Percentiles rank a stretch among this genome's conserved stretches.
Conservation (phyloP, 345 rosid genomes). For the Dovyalis caffra region DNA sequence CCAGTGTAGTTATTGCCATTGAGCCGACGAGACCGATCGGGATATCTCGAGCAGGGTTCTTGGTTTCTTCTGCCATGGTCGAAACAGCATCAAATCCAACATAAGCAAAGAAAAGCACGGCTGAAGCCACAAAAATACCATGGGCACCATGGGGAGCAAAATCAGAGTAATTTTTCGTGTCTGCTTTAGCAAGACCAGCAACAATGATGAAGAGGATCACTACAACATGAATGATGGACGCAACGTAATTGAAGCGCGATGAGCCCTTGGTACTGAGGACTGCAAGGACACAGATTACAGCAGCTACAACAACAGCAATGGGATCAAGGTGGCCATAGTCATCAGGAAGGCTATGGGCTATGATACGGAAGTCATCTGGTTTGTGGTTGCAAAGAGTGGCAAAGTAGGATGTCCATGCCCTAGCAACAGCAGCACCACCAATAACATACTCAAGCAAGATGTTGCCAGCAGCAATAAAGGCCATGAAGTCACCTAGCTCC, state of each 20-base stretch:
- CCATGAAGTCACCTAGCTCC: slow-evolving; percentile 5
- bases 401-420: slow-evolving; percentile 6
- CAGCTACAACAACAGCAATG: neutral
- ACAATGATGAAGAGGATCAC: slow-evolving; percentile 2
- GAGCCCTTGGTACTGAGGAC: slow-evolving; percentile 1
- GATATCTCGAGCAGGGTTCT: neutral
- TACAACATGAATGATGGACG: neutral
- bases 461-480: slow-evolving; percentile 5
- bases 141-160: neutral
- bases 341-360: neutral
- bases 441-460: slow-evolving; percentile 7
- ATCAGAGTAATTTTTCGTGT: neutral
- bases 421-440: slow-evolving; percentile 1
- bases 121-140: neutral
- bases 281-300: neutral
- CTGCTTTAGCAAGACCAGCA: slow-evolving; percentile 8
- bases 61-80: slow-evolving; percentile 8
- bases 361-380: neutral
- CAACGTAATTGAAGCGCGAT: neutral
- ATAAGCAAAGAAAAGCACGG: slow-evolving; percentile 7
- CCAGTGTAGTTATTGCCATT: neutral
- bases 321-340: slow-evolving; percentile 10
- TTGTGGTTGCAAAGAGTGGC: slow-evolving; percentile 4
- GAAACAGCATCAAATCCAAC: slow-evolving; percentile 6
- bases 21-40: slow-evolving; percentile 7